These are phyloP conservation scores for Agrocybe praecox DNA, from an alignment of 768 basidiomycete genomes.

Conservation along the genomic window DNA sequence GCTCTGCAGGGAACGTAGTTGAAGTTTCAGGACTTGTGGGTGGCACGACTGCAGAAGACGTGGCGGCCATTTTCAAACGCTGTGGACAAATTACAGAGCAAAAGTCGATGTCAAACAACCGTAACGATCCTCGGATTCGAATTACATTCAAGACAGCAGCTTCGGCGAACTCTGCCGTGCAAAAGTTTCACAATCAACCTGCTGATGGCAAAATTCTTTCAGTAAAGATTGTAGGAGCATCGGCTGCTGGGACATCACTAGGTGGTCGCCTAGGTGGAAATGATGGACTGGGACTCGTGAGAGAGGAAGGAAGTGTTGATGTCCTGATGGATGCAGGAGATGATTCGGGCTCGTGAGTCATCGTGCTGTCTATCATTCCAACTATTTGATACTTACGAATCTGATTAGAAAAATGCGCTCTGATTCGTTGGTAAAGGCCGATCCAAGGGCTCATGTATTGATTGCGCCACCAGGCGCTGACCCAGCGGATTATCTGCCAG, in stretches of 20 bases:
- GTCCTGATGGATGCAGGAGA: conserved; percentile 58
- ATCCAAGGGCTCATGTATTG: conserved; percentile 70
- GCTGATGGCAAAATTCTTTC: conserved; percentile 79
- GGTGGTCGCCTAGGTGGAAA: conserved; percentile 58
- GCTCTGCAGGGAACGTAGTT: conserved; percentile 65
- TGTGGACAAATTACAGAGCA: conserved; percentile 66
- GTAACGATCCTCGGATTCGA: conserved; percentile 58
- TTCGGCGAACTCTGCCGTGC: conserved; percentile 67
- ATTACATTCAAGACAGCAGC: conserved; percentile 70
- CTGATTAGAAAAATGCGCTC: conserved; percentile 79
- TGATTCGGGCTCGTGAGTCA: conserved; percentile 58
- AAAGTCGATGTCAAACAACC: conserved; percentile 35
- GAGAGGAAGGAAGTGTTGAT: conserved; percentile 57
- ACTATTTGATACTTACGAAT: neutral
- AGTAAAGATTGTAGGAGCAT: conserved; percentile 62
- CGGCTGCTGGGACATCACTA: conserved; percentile 51
- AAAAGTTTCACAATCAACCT: conserved; percentile 77
- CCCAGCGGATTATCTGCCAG: conserved; percentile 50
- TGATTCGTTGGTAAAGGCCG: conserved; percentile 64
- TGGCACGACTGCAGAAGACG: conserved; percentile 84
- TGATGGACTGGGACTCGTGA: conserved; percentile 54
- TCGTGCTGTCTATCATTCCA: neutral
- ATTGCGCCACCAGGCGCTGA: conserved; percentile 70
- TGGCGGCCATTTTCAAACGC: conserved; percentile 83
- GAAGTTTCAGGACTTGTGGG: conserved; percentile 72